Conservation (phyloP, 2,329 filamentous ascomycete species). For the Ceratocystis lukuohia region DNA sequence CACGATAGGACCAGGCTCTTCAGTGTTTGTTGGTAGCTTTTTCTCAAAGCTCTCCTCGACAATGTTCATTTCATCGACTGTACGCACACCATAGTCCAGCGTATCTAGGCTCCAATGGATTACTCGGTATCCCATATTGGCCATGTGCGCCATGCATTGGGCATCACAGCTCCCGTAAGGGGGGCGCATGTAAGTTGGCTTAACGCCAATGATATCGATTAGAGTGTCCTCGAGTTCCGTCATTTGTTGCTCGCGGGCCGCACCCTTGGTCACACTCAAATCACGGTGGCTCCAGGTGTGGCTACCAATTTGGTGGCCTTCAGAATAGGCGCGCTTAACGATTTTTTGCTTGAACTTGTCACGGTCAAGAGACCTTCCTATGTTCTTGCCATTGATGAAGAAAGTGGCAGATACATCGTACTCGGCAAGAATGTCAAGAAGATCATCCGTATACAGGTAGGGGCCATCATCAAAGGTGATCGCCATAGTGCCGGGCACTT, state of each 20-base stretch:
- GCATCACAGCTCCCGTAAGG: conserved; percentile 33
- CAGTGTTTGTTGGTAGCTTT: conserved; percentile 19
- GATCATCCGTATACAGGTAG: conserved; percentile 29
- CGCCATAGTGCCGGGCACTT: conserved; percentile 28
- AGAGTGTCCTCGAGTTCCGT: conserved; percentile 34
- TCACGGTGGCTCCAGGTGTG: conserved; percentile 38
- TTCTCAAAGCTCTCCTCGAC: conserved; percentile 30
- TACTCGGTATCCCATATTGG: conserved; percentile 39
- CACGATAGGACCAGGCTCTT: conserved; percentile 32
- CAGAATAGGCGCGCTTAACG: conserved; percentile 34
- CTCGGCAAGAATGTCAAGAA: conserved; percentile 30
- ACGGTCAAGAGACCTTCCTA: conserved; percentile 23
- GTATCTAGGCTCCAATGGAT: conserved; percentile 47
- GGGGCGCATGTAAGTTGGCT: conserved; percentile 33
- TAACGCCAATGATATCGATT: conserved; percentile 30
- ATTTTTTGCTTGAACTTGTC: conserved; percentile 18
- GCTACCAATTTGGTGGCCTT: conserved; percentile 48
- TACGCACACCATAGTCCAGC: conserved; percentile 44
- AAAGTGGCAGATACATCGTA: conserved; percentile 29
- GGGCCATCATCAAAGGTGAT: conserved; percentile 38
- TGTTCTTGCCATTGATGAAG: conserved; percentile 28
- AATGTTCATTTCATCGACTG: conserved; percentile 35
- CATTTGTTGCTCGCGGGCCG: conserved; percentile 29
- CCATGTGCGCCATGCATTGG: conserved; percentile 27
- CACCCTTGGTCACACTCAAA: conserved; percentile 28